phyloP scores from a whole-genome alignment of 768 basidiomycete genomes.

The Favolaschia claudopus region DNA sequence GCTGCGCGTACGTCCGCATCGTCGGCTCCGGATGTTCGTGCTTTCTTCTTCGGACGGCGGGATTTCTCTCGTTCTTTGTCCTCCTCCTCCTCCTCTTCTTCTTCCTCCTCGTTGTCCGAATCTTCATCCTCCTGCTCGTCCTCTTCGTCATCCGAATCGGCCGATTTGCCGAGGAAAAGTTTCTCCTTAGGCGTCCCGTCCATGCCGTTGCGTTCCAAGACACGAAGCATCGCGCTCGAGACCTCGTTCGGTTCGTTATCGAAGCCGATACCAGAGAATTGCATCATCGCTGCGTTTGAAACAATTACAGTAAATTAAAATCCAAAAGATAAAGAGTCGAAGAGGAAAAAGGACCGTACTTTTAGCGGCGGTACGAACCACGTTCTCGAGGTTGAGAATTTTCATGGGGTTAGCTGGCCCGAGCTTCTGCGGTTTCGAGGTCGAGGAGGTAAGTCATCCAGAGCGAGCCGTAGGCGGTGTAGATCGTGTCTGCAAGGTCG shows the following conservation, averaged over 20 bases:
- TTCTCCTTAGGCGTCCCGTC: conserved; percentile 19
- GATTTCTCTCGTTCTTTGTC: background rate
- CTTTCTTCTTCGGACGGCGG: background rate
- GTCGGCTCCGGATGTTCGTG: background rate
- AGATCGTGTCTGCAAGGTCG: conserved; percentile 15
- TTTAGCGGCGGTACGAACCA: conserved; percentile 14
- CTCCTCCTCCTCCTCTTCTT: conserved; percentile 8
- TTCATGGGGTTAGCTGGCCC: conserved; percentile 10
- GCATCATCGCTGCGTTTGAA: conserved; percentile 6
- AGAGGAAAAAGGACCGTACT: background rate
- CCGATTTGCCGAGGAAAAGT: conserved; percentile 12
- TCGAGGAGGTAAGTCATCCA: conserved; percentile 23
- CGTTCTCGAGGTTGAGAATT: conserved; percentile 21
- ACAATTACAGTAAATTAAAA: no score
- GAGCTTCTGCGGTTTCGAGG: conserved; percentile 23
- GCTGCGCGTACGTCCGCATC: conserved; percentile 10
- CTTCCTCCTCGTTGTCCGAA: conserved; percentile 9
- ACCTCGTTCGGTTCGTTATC: conserved; percentile 3
- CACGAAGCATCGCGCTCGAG: conserved; percentile 14
- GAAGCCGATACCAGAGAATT: conserved; percentile 11
- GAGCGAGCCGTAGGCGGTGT: conserved; percentile 16
- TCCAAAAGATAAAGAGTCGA: no score
- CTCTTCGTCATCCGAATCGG: conserved; percentile 4
- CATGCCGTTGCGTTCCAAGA: conserved; percentile 22
- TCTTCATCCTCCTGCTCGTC: conserved; percentile 6